Percentiles rank a stretch among this genome's conserved stretches.
phyloP scores from a whole-genome alignment of 352 stramenopile genomes.

The Globisporangium solare region DNA sequence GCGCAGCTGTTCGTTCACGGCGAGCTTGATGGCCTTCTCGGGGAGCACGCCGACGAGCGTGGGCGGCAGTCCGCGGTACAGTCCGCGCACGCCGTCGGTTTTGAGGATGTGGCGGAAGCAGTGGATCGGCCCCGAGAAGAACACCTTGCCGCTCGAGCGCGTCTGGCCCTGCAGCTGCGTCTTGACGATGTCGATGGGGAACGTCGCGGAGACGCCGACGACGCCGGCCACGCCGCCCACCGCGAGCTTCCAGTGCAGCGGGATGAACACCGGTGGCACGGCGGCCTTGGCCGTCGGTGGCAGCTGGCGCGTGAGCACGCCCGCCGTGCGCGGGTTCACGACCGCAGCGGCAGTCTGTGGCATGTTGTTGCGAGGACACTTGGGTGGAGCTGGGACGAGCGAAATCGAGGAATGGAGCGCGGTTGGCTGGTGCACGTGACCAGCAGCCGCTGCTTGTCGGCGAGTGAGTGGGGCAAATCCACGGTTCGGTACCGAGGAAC shows the following conservation, averaged over 20 bases:
- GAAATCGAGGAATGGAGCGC: constrained; percentile 8
- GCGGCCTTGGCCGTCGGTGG: constrained; percentile 12
- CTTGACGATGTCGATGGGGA: constrained; percentile 93
- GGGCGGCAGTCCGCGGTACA: constrained; percentile 74
- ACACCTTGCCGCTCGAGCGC: constrained; percentile 13
- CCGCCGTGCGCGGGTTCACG: constrained; percentile 6
- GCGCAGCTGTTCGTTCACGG: constrained; percentile 89
- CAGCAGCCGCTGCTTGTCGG: no score
- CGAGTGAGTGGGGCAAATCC: no score
- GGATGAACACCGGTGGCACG: constrained; percentile 32
- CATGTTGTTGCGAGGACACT: background rate
- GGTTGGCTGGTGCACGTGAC: no score
- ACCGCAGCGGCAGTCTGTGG: constrained; percentile 3
- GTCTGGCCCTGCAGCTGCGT: constrained; percentile 87
- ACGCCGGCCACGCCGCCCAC: constrained; percentile 83
- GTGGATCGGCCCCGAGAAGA: constrained; percentile 38
- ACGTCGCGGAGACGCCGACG: constrained; percentile 80
- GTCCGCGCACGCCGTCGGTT: constrained; percentile 56
- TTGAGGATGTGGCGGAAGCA: constrained; percentile 69
- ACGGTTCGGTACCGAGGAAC: no score
- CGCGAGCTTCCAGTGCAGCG: constrained; percentile 78
- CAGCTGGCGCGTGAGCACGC: constrained; percentile 16
- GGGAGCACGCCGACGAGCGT: constrained; percentile 82
- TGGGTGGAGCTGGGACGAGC: background rate
- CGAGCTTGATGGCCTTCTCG: constrained; percentile 90